Base-by-base conservation (phyloP, 495 filamentous ascomycete genomes). In the Podospora sp. region DNA sequence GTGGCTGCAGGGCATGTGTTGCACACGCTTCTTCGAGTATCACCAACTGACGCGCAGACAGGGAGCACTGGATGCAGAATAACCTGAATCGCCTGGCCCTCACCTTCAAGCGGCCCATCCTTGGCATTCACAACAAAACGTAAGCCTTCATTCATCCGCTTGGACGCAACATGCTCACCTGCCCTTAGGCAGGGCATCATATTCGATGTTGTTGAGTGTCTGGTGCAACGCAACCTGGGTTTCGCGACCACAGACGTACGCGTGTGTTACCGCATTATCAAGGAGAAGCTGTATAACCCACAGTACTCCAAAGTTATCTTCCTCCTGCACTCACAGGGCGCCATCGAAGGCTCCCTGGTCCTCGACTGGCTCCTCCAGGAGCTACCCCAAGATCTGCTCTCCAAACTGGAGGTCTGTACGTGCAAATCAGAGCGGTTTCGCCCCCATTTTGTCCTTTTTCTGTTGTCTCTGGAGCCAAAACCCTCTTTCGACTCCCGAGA, bases 41-140 rank as follows among this genome's bases (percentile, higher is more conserved):
- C 59, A 18, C 57, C 26, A 24, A 16, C 49, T 26, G 26, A 58
- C 27, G 40, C 21, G 46, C 6, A 16, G 12, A 35, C 56, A 83
- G 84, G 24, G 78, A 82, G 40, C 79, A 84, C 68, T 88, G 89
- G 83, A 76, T 91, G 14, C 86, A 90, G 77, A 80, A 76, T 55
- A 93, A 92, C 68, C 78, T 94, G 63, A 84, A 96, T 72, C 84
- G 89, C 12, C 77, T 95, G 11, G 86, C 90, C 0, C 76, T 86
- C 57, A 92, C 89, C 29, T 96, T 96, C 72, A 87, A 90, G 60
- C 84, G 92, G 7, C 88, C 85, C 1, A 77, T 96, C 22, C 82
- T 86, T 0, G 92, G 92, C n/a, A 84, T 96, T n/a, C 92, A 93
- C 68, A 96, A 95, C 71, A 86, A 84, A 52, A 95, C 91, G 75